Evolutionary conservation across 495 filamentous ascomycete genomes (phyloP), one percentile per base, ranked within the genome.

Genomic region (Aspergillus mulundensis): DNA sequence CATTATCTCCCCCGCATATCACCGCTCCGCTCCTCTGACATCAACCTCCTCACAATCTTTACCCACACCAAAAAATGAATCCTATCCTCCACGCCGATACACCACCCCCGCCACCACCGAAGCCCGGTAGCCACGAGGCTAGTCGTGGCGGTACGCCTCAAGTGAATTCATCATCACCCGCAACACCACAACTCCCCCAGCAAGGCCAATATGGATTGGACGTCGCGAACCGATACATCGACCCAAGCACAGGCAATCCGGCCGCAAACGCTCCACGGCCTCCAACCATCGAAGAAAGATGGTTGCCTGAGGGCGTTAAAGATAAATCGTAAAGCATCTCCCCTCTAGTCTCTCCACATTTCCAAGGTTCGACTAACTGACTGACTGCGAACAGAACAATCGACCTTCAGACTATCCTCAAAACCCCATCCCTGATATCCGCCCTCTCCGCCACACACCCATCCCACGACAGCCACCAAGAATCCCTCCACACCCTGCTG

Each of bases 61-160:
- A 14, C 5, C 5, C 20, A 28, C 43, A 11, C 14, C n/a, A 4
- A 39, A 60, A 63, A 45, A 65, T 70, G 58, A 69, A 72, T 25
- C 55, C 68, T 14, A 59, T 66, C 16, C 51, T 74, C 30, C 72
- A 77, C 50, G 67, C 74, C 8, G 79, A 82, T 52, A 76, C 84
- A 10, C 86, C 87, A 8, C 87, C 87, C 1, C 77, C 82, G 8
- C 87, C 85, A 36, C 87, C 87, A 4, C 87, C 87, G 1, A 91
- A 91, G 61, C 87, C 87, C 7, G 79, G 70, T 54, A 84, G 79
- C 65, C 86, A 86, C 58, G 86, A 89, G 57, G 74, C 80, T 28
- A 89, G 84, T 65, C 84, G 86, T 55, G 73, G 85, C 55, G 81
- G 81, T 57, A 91, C 86, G 45, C 85, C 76, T 16, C 75, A 75